Base-by-base conservation (phyloP, 441 rosid genomes). In the Populus hybrid region DNA sequence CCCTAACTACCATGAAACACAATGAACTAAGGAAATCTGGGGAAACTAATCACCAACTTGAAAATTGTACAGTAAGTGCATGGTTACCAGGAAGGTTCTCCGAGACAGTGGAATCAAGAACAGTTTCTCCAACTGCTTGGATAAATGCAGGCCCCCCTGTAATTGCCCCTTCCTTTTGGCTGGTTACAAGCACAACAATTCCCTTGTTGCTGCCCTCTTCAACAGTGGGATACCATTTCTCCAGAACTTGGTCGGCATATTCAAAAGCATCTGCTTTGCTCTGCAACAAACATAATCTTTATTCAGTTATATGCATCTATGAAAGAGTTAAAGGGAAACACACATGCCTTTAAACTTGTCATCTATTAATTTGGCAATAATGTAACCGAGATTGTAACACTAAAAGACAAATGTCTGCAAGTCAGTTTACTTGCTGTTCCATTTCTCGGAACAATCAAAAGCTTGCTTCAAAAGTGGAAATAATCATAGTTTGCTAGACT, bases 261-360 rank as follows among this genome's bases (percentile, higher is more conserved):
- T 95, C 99, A 74, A 93, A 95, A 35, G 99, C 99, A 90, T 95
- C 99, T 78, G 99, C 99, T 84, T 95, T 95, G 86, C 97, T 95
- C 99, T 95, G 89, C 86, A 82, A 42, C 74, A 78, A 83, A 70
- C 40, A 38, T 70, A 63, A 59, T 63, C 69, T 67, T 67, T 40
- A 19, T 50, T 79, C 69, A 76, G n/a, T 28, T 40, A 18, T 57
- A 59, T 57, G 63, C 63, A 57, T 18, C 63, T 19, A 2, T 36
- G 40, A 36, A 36, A 36, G 40, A 36, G 40, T 36, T 36, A 36
- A 36, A 36, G 10, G 40, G 7, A 36, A 36, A 36, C 40, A 36
- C 40, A 36, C 40, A 8, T 36, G 40, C 40, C 10, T 36, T 36
- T 36, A 36, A 36, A 36, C 40, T 36, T 36, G 10, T 36, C 10